A percentile compares a stretch with the other conserved stretches of the same genome.
These are phyloP conservation scores for Zymoseptoria brevis DNA, from an alignment of 2,329 filamentous ascomycete genomes.

Conservation along the genomic window DNA sequence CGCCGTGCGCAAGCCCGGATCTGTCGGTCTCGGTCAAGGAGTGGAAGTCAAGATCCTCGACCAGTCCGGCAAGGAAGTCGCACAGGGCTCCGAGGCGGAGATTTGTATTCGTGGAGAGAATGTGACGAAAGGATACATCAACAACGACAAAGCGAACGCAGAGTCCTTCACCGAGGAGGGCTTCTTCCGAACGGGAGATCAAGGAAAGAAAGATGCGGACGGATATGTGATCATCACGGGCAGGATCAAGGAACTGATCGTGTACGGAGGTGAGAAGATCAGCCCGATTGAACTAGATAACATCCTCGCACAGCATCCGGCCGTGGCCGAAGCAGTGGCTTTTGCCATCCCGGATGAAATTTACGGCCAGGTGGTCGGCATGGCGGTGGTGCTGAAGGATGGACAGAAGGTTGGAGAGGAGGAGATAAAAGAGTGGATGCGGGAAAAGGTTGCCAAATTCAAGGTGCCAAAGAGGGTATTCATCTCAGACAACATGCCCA, in stretches of 20 bases:
- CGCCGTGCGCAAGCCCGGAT: conserved; percentile 68
- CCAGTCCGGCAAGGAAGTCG: conserved; percentile 57
- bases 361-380: conserved; percentile 74
- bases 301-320: conserved; percentile 63
- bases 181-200: conserved; percentile 83
- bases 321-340: conserved; percentile 69
- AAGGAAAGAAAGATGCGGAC: conserved; percentile 71
- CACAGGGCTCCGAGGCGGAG: conserved; percentile 65
- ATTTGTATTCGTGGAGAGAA: conserved; percentile 78
- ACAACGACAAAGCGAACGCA: conserved; percentile 69
- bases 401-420: conserved; percentile 46
- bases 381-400: conserved; percentile 66
- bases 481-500: conserved; percentile 77
- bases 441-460: conserved; percentile 67
- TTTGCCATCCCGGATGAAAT: conserved; percentile 77
- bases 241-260: conserved; percentile 89
- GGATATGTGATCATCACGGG: conserved; percentile 81
- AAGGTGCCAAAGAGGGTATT: conserved; percentile 82
- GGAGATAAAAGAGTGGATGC: conserved; percentile 61
- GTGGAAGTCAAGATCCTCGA: conserved; percentile 75
- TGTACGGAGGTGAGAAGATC: conserved; percentile 85
- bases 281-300: conserved; percentile 84
- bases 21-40: conserved; percentile 74
- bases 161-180: conserved; percentile 65
- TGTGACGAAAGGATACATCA: conserved; percentile 76